Evolutionary conservation across 805 yeast species (phyloP).

Genomic region (Brettanomyces custersianus): DNA sequence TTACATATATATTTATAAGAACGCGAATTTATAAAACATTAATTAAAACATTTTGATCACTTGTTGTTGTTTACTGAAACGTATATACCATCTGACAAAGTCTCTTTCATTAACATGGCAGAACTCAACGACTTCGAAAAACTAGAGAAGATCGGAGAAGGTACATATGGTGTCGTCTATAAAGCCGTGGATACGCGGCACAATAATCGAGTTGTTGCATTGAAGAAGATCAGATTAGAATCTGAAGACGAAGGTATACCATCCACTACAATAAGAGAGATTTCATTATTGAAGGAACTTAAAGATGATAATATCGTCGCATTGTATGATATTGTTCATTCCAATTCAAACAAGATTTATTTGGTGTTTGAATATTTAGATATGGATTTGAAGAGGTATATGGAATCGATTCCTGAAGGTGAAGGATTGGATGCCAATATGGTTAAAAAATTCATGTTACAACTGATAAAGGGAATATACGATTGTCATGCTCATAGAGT

Average conservation of each 20-base stretch:
- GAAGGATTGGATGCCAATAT: constrained; percentile 82
- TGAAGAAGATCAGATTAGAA: constrained; percentile 90
- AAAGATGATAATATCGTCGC: constrained; percentile 90
- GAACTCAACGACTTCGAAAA: constrained; percentile 89
- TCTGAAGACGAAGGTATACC: constrained; percentile 99
- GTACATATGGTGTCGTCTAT: constrained; percentile 96
- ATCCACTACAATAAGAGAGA: constrained; percentile 94
- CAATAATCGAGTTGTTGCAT: constrained; percentile 89
- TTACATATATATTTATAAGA: background rate
- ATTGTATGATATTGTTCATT: constrained; percentile 87
- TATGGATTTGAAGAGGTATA: constrained; percentile 88
- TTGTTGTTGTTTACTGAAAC: background rate
- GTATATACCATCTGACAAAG: background rate
- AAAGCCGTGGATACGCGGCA: constrained; percentile 87
- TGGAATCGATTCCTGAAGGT: constrained; percentile 91
- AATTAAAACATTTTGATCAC: too few relatives aligned
- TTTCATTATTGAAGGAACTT: constrained; percentile 87
- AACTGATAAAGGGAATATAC: constrained; percentile 80
- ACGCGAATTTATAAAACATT: background rate
- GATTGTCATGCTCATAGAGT: constrained; percentile 94
- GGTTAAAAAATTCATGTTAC: constrained; percentile 91
- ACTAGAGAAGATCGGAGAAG: constrained; percentile 95
- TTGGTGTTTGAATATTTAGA: constrained; percentile 91
- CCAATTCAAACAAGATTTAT: constrained; percentile 86
- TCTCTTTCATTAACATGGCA: constrained; percentile 46